Conservation (phyloP, 108 stramenopile genomes). For the Skeletonema potamos region DNA sequence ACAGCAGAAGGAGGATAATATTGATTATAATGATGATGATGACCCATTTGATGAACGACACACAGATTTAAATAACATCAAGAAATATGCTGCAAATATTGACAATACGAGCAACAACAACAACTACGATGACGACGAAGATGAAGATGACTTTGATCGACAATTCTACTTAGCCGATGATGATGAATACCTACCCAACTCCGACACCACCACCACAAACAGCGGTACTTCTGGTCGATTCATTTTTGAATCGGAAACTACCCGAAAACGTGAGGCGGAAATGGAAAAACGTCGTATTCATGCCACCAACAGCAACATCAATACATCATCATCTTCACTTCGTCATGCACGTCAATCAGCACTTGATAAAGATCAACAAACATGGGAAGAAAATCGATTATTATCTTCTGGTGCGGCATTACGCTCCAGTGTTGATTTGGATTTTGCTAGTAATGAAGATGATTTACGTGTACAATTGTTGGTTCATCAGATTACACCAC, state of each 20-base stretch:
- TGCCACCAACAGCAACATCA: neutral
- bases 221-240: slow-evolving; percentile 67
- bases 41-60: slow-evolving; percentile 31
- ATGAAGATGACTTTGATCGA: slow-evolving; percentile 89
- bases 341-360: slow-evolving; percentile 65
- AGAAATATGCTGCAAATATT: neutral
- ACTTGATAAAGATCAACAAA: slow-evolving; percentile 91
- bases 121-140: neutral
- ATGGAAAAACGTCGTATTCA: slow-evolving; percentile 68
- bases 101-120: slow-evolving; percentile 13
- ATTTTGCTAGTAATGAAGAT: slow-evolving; percentile 57
- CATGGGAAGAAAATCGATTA: slow-evolving; percentile 96
- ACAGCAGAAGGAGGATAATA: neutral
- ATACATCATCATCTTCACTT: neutral
- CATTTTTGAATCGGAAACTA: slow-evolving; percentile 79
- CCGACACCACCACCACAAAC: slow-evolving; percentile 20
- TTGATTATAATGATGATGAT: slow-evolving; percentile 4
- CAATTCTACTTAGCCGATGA: slow-evolving; percentile 92
- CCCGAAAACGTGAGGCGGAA: slow-evolving; percentile 78
- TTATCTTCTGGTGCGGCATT: slow-evolving; percentile 86
- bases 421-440: slow-evolving; percentile 69
- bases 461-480: slow-evolving; percentile 76
- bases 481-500: slow-evolving; percentile 96
- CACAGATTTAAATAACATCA: slow-evolving; percentile 10
- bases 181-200: slow-evolving; percentile 59